Conservation (phyloP, 2,329 filamentous ascomycete species). For the Oidium heveae region DNA sequence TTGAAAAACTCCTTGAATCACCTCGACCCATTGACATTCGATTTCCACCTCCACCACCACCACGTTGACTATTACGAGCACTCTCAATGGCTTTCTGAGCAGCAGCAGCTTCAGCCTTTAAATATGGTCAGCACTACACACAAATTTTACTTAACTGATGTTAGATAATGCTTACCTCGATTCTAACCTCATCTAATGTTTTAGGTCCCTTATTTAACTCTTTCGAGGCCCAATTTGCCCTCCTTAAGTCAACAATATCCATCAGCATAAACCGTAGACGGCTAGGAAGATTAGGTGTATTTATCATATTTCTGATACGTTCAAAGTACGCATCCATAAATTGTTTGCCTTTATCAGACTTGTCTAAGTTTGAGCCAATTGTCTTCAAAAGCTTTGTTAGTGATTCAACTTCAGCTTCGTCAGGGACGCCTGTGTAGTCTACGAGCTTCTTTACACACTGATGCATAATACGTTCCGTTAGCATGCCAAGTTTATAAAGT, state of each 20-base stretch:
- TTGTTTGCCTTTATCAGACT: slow-evolving; percentile 53
- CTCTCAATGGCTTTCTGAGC: slow-evolving; percentile 61
- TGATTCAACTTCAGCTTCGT: slow-evolving; percentile 90
- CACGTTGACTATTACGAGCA: slow-evolving; percentile 34
- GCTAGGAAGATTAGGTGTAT: slow-evolving; percentile 58
- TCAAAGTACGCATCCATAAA: slow-evolving; percentile 90
- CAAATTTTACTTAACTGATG: background rate
- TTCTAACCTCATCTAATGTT: slow-evolving; percentile 80
- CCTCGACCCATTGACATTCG: slow-evolving; percentile 56
- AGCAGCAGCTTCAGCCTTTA: slow-evolving; percentile 42
- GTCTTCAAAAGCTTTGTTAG: slow-evolving; percentile 80
- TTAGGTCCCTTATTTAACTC: slow-evolving; percentile 85
- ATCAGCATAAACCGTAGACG: slow-evolving; percentile 91
- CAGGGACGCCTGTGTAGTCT: slow-evolving; percentile 77
- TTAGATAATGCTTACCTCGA: slow-evolving; percentile 28
- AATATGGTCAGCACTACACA: background rate
- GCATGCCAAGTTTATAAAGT: slow-evolving; percentile 94
- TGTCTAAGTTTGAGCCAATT: slow-evolving; percentile 70
- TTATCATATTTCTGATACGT: slow-evolving; percentile 61
- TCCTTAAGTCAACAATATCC: slow-evolving; percentile 73
- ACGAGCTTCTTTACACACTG: slow-evolving; percentile 94
- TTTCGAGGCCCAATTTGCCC: slow-evolving; percentile 58
- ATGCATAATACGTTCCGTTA: slow-evolving; percentile 98
- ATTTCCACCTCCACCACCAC: slow-evolving; percentile 38
- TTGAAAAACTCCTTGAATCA: slow-evolving; percentile 65